Conservation (phyloP, 768 basidiomycete genomes). For the Pleurotus giganteus region DNA sequence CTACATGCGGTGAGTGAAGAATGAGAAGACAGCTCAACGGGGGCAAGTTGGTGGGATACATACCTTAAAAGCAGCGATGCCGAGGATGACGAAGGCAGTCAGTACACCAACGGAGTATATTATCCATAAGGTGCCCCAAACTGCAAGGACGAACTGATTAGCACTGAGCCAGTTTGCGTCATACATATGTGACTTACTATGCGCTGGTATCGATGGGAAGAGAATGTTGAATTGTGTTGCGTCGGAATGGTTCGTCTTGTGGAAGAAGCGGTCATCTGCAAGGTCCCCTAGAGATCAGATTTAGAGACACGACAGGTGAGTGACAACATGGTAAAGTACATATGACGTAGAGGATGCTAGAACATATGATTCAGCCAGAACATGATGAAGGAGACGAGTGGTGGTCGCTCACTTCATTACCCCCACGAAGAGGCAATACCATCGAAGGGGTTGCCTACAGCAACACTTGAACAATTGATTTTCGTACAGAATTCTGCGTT, state of each 20-base stretch:
- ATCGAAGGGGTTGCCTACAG: conserved; percentile 72
- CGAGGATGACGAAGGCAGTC: conserved; percentile 76
- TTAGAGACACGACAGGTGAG: background rate
- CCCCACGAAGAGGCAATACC: conserved; percentile 81
- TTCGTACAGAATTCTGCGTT: conserved; percentile 2
- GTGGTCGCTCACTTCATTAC: conserved; percentile 70
- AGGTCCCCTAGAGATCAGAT: conserved; percentile 70
- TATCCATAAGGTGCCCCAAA: conserved; percentile 88
- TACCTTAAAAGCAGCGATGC: conserved; percentile 83
- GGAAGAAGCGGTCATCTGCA: conserved; percentile 91
- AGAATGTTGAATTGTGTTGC: conserved; percentile 85
- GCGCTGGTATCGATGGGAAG: conserved; percentile 68
- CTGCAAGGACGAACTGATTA: no score
- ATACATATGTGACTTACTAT: conserved; percentile 46
- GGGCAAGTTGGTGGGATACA: conserved; percentile 10
- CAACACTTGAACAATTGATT: conserved; percentile 7
- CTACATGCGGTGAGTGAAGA: conserved; percentile 25
- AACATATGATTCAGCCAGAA: conserved; percentile 7
- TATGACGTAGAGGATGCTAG: conserved; percentile 80
- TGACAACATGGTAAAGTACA: conserved; percentile 48
- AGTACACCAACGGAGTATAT: conserved; percentile 73
- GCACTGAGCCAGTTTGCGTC: no score
- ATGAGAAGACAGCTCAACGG: background rate
- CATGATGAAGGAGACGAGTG: background rate
- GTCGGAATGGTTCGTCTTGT: conserved; percentile 91